Evolutionary conservation across 73 alveolate species (phyloP).

Genomic region (Tetrahymena malaccensis): DNA sequence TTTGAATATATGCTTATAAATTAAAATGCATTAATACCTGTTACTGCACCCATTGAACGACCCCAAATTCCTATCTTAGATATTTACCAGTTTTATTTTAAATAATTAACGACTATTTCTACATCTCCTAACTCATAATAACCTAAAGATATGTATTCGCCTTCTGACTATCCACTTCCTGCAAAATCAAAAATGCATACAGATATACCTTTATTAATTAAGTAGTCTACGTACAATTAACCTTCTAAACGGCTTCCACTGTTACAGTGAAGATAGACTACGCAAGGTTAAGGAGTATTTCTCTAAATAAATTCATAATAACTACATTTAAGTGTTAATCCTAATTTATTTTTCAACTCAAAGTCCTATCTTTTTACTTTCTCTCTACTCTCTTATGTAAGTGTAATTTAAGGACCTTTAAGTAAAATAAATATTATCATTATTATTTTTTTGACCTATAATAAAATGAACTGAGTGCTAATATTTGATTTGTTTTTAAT

Average conservation of each 20-base stretch:
- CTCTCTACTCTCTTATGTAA: neutral
- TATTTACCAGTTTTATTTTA: conserved; percentile 5
- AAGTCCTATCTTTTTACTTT: neutral
- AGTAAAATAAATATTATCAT: neutral
- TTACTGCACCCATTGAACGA: conserved; percentile 92
- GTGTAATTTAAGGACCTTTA: neutral
- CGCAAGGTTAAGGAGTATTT: conserved; percentile 74
- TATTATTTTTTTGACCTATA: too few relatives aligned
- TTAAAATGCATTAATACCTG: conserved; percentile 19
- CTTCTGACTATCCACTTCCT: conserved; percentile 77
- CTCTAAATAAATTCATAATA: conserved; percentile 8
- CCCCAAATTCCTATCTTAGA: conserved; percentile 85
- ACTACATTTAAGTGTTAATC: neutral
- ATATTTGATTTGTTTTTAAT: too few relatives aligned
- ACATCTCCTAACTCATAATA: conserved; percentile 80
- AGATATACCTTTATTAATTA: conserved; percentile 61
- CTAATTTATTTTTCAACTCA: neutral
- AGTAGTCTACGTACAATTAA: conserved; percentile 55
- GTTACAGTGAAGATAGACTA: conserved; percentile 90
- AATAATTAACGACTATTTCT: conserved; percentile 56
- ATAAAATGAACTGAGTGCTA: neutral
- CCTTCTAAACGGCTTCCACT: conserved; percentile 89
- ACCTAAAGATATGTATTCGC: conserved; percentile 78
- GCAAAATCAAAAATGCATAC: conserved; percentile 72
- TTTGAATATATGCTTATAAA: neutral